Percentiles rank a stretch among this genome's conserved stretches.
Conservation (phyloP, 768 basidiomycete genomes). For the Trametes punicea region DNA sequence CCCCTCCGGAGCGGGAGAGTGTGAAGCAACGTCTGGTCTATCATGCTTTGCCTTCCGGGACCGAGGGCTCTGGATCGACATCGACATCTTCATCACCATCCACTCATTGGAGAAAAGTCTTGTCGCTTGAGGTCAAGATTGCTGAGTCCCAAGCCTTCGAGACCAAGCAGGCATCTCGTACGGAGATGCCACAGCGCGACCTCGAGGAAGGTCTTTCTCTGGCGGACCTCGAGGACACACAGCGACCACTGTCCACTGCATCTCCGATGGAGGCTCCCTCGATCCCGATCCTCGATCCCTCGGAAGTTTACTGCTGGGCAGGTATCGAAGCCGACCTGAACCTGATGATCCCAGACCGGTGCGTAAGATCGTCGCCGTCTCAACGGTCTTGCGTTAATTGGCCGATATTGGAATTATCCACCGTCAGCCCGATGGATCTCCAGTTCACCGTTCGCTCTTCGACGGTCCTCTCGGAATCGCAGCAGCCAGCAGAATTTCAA, state of each 20-base stretch:
- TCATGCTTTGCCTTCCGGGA: constrained; percentile 30
- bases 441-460: constrained; percentile 43
- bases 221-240: background rate
- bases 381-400: background rate
- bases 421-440: constrained; percentile 53
- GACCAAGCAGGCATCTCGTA: background rate
- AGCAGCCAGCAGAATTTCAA: constrained; percentile 42
- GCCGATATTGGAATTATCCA: constrained; percentile 12
- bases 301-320: constrained; percentile 31
- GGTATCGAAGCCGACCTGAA: constrained; percentile 41
- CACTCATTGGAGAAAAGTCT: constrained; percentile 7
- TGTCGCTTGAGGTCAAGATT: constrained; percentile 24
- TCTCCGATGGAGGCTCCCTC: background rate
- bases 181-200: background rate
- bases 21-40: constrained; percentile 50
- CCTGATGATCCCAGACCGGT: constrained; percentile 60
- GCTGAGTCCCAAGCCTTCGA: background rate
- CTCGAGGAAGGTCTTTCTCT: constrained; percentile 2
- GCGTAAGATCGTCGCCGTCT: constrained; percentile 10
- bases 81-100: background rate
- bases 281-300: constrained; percentile 9
- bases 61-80: background rate
- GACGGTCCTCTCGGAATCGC: constrained; percentile 24
- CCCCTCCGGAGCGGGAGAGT: constrained; percentile 31
- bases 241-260: background rate